phyloP scores from a whole-genome alignment of 2,329 filamentous ascomycete genomes.

The Colletotrichum sidae region DNA sequence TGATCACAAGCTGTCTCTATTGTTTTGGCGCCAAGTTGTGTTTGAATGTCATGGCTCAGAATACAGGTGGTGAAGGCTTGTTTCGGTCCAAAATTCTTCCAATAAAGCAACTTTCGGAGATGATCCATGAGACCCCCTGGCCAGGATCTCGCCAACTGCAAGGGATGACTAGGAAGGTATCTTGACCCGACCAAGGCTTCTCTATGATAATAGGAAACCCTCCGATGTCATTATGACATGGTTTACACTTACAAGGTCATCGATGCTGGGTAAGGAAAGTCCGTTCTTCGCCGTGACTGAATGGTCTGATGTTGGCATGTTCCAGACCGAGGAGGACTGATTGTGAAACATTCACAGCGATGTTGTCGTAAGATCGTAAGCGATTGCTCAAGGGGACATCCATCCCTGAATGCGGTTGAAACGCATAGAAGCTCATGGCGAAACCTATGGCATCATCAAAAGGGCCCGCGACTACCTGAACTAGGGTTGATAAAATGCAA shows the following conservation, averaged over 20 bases:
- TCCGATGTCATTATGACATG: neutral
- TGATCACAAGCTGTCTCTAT: too few species aligned
- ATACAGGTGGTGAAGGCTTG: too few species aligned
- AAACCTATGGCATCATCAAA: conserved; percentile 12
- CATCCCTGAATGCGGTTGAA: conserved; percentile 14
- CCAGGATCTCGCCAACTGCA: too few species aligned
- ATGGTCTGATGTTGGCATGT: conserved; percentile 24
- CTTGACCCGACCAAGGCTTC: too few species aligned
- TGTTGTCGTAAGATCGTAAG: conserved; percentile 21
- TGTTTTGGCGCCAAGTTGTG: too few species aligned
- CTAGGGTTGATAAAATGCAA: neutral
- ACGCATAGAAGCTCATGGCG: conserved; percentile 10
- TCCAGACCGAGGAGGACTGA: conserved; percentile 14
- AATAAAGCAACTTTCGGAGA: too few species aligned
- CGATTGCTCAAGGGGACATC: conserved; percentile 2
- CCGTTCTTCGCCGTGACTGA: neutral
- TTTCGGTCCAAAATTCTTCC: too few species aligned
- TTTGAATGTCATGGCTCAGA: too few species aligned
- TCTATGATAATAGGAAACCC: too few species aligned
- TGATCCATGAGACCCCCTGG: too few species aligned
- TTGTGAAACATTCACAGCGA: conserved; percentile 27
- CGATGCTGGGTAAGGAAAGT: neutral
- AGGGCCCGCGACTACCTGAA: conserved; percentile 6
- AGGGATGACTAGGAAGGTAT: too few species aligned
- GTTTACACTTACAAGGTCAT: neutral